Evolutionary conservation across 2,329 filamentous ascomycete species (phyloP).

Genomic region (Pestalotiopsis sp.): DNA sequence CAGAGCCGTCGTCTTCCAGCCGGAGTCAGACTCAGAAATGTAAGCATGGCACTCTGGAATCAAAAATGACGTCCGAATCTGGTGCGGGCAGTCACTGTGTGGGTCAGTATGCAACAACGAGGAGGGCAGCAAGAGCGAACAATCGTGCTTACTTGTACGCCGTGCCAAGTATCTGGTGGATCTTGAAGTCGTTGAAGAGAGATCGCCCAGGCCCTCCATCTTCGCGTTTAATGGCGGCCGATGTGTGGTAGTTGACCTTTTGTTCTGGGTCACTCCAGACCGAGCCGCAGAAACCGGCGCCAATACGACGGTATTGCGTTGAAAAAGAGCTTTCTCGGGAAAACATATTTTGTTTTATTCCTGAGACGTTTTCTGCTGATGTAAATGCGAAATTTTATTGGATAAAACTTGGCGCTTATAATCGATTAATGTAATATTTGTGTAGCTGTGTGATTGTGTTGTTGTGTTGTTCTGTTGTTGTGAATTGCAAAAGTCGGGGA

Average conservation of each 20-base stretch:
- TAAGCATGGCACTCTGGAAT: neutral
- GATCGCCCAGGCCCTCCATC: neutral
- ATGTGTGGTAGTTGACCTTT: neutral
- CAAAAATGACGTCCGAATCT: neutral
- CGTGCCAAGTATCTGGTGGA: neutral
- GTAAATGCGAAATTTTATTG: no score
- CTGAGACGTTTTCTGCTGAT: neutral
- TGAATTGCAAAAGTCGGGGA: no score
- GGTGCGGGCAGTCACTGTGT: neutral
- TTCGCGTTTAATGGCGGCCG: conserved; percentile 1
- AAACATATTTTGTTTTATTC: neutral
- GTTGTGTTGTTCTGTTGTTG: no score
- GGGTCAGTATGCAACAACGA: no score
- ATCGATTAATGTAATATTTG: no score
- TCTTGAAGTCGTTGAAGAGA: neutral
- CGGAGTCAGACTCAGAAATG: neutral
- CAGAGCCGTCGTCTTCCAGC: neutral
- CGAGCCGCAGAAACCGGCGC: neutral
- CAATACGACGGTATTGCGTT: neutral
- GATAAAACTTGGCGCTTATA: no score
- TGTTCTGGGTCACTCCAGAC: conserved; percentile 1
- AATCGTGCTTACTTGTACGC: neutral
- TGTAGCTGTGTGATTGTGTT: no score
- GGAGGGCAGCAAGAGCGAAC: no score
- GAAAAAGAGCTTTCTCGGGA: neutral